phyloP scores from a whole-genome alignment of 768 basidiomycete species.

The Mycena alexandri region DNA sequence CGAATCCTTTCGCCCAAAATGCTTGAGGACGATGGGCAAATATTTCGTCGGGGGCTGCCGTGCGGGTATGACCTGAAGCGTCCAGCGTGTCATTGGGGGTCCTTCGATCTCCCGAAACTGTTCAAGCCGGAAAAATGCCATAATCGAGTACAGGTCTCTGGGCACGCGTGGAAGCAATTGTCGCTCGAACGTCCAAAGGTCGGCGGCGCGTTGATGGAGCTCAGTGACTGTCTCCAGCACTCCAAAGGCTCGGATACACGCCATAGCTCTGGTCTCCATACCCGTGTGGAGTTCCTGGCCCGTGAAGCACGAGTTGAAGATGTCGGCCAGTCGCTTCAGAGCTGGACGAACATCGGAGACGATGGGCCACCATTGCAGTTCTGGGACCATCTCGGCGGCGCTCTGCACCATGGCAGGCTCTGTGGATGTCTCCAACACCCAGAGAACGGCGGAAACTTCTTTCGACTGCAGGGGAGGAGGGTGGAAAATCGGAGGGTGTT shows the following conservation, averaged over 20 bases:
- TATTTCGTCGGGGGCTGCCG: too few species aligned
- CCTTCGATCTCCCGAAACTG: neutral
- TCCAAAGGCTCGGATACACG: neutral
- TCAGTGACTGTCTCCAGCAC: neutral
- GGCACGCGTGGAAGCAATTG: too few species aligned
- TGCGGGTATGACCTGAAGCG: too few species aligned
- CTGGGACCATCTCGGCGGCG: neutral
- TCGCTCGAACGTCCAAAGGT: neutral
- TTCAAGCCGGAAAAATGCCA: neutral
- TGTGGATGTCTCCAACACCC: slow-evolving; percentile 10
- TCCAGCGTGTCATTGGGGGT: too few species aligned
- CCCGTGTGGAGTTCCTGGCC: neutral
- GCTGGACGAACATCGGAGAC: neutral
- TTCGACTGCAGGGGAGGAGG: neutral
- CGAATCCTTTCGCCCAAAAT: neutral
- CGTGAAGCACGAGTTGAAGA: neutral
- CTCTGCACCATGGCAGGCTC: neutral
- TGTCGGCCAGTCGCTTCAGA: neutral
- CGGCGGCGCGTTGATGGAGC: neutral
- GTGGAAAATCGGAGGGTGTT: neutral
- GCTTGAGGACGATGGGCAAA: neutral
- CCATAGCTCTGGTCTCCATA: neutral
- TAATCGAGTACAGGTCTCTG: neutral
- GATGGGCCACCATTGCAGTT: neutral
- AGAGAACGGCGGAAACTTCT: neutral